Conservation (phyloP, 352 stramenopile genomes). For the Pythium rhizo-oryzae region DNA sequence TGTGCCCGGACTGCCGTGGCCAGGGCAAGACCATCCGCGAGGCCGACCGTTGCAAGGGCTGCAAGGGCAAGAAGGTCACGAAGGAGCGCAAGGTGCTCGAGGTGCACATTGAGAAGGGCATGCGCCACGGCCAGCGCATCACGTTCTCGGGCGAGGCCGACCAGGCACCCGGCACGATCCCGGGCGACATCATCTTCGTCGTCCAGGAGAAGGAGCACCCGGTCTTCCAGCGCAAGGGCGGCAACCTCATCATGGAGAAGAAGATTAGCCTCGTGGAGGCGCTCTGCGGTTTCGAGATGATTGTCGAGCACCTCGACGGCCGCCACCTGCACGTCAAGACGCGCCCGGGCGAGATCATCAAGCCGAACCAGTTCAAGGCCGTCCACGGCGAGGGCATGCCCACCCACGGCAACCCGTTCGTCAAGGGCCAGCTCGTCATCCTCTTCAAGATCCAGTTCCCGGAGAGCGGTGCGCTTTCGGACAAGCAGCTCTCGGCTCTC, state of each 20-base stretch:
- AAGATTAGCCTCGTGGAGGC: slow-evolving; percentile 96
- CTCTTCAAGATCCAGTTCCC: slow-evolving; percentile 98
- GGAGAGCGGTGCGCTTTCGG: slow-evolving; percentile 83
- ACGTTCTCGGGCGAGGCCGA: slow-evolving; percentile 97
- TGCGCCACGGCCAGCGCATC: slow-evolving; percentile 97
- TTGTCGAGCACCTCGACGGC: slow-evolving; percentile 93
- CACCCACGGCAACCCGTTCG: slow-evolving; percentile 96
- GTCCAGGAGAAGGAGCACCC: slow-evolving; percentile 97
- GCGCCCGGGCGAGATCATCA: slow-evolving; percentile 92
- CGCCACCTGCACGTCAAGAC: slow-evolving; percentile 93
- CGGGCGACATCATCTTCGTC: slow-evolving; percentile 97
- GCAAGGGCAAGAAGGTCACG: slow-evolving; percentile 94
- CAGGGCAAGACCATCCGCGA: slow-evolving; percentile 96
- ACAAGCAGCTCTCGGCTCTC: slow-evolving; percentile 82
- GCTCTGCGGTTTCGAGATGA: slow-evolving; percentile 90
- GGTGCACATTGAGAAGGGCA: slow-evolving; percentile 98
- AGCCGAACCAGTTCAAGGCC: slow-evolving; percentile 93
- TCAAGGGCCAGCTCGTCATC: slow-evolving; percentile 98
- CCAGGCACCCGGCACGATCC: slow-evolving; percentile 92
- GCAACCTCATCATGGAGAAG: slow-evolving; percentile 97
- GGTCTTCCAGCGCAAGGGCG: slow-evolving; percentile 96
- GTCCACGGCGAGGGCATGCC: slow-evolving; percentile 98
- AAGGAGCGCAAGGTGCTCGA: slow-evolving; percentile 99
- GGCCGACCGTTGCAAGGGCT: slow-evolving; percentile 91
- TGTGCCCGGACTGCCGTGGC: slow-evolving; percentile 94